phyloP scores from a whole-genome alignment of 2,329 filamentous ascomycete genomes.

The Shiraia sp. region DNA sequence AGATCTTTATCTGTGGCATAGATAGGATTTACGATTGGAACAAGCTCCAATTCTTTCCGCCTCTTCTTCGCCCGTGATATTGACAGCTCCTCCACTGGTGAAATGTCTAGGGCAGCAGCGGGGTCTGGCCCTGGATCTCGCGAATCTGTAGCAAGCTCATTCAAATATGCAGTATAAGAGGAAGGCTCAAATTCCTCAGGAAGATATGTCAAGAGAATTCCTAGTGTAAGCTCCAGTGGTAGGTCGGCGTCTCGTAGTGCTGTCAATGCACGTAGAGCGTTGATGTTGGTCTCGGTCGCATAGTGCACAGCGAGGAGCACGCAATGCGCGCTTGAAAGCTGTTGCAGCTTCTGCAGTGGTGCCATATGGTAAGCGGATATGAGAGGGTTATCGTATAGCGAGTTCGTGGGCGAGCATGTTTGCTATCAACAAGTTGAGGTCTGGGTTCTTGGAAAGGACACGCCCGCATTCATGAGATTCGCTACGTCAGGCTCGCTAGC shows the following conservation, averaged over 20 bases:
- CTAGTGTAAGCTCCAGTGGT: conserved; percentile 66
- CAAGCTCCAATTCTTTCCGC: conserved; percentile 65
- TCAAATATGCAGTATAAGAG: conserved; percentile 65
- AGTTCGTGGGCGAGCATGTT: conserved; percentile 2
- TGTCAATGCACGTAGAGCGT: conserved; percentile 64
- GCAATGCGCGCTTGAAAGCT: conserved; percentile 68
- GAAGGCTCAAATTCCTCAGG: conserved; percentile 70
- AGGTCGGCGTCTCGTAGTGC: conserved; percentile 62
- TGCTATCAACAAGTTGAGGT: too few relatives aligned
- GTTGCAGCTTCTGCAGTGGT: conserved; percentile 28
- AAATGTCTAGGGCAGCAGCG: conserved; percentile 54
- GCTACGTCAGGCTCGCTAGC: conserved; percentile 25
- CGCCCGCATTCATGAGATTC: conserved; percentile 13
- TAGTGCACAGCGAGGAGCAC: conserved; percentile 74
- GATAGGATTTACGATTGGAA: conserved; percentile 59
- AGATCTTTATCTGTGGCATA: conserved; percentile 53
- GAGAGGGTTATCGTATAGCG: neutral
- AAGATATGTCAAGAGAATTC: conserved; percentile 75
- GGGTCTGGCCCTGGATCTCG: conserved; percentile 47
- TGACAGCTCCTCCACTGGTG: conserved; percentile 61
- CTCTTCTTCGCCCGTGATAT: conserved; percentile 68
- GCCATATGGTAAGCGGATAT: conserved; percentile 20
- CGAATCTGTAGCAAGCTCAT: conserved; percentile 58
- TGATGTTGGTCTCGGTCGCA: conserved; percentile 67
- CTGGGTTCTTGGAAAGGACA: conserved; percentile 11